These are phyloP conservation scores for Backusella westeae DNA, from an alignment of 192 early-diverging fungal genomes.

Conservation along the genomic window DNA sequence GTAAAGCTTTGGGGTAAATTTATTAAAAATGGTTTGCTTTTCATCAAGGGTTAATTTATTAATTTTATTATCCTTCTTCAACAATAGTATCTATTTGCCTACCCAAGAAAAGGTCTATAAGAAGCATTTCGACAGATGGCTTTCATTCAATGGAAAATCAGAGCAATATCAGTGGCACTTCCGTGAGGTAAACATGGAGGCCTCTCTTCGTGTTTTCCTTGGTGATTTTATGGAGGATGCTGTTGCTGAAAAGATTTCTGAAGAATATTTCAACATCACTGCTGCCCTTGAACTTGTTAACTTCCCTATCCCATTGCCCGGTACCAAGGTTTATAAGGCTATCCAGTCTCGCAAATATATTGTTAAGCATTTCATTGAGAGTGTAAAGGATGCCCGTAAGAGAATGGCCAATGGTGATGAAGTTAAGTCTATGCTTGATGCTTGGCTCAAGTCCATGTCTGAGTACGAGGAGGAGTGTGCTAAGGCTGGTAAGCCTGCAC, in stretches of 20 bases:
- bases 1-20: conserved; percentile 37
- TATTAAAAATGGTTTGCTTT: not conserved
- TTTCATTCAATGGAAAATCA: conserved; percentile 26
- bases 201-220: conserved; percentile 41
- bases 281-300: conserved; percentile 47
- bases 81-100: conserved; percentile 35
- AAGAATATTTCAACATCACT: conserved; percentile 43
- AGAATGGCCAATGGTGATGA: conserved; percentile 29
- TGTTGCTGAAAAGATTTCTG: conserved; percentile 35
- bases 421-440: conserved; percentile 39
- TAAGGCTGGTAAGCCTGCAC: conserved; percentile 15
- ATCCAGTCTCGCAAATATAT: conserved; percentile 42
- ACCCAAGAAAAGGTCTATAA: conserved; percentile 36
- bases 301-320: conserved; percentile 42
- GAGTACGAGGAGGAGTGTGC: conserved; percentile 26
- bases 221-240: conserved; percentile 35
- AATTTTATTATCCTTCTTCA: not conserved
- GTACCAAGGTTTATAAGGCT: conserved; percentile 46
- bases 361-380: conserved; percentile 40
- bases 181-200: conserved; percentile 47
- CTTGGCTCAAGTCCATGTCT: conserved; percentile 35
- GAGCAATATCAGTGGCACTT: conserved; percentile 38
- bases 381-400: conserved; percentile 31
- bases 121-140: conserved; percentile 41
- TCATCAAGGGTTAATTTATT: not conserved